Base-by-base conservation (phyloP, 1,284 basidiomycete species). In the Tremellales sp. region DNA sequence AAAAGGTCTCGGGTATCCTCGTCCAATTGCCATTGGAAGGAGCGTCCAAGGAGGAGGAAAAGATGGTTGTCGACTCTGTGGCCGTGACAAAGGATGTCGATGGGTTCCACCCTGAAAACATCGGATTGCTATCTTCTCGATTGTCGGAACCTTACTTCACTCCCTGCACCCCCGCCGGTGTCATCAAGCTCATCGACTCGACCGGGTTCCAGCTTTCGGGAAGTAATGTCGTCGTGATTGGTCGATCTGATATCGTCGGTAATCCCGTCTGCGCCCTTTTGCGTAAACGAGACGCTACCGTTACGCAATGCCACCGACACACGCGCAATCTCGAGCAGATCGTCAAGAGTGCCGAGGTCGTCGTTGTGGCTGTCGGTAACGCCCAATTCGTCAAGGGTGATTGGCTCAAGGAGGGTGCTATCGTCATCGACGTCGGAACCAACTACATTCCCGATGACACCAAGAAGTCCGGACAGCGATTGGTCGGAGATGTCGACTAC, bases 71-170 rank as follows among this genome's bases (percentile, higher is more conserved):
- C 36, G 94, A 97, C 75, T 85, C 89, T n/a, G 84, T 99, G 60
- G 86, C 84, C 56, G 90, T 92, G 13, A 81, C 85, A 69, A 99
- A 99, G 78, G 96, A 99, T 65, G 88, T 98, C 52, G 96, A 99
- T 75, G 96, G 94, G 45, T 99, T 99, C 80, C 92, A 97, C 78
- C 91, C 94, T 5, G 94, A 97, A 75, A 99, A 98, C 76, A 97
- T 98, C 61, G 96, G 96, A 24, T 87, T 92, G 62, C 82, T 99
- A 43, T 86, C 87, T 41, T 96, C 91, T 52, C 86, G 92, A 61
- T 88, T 92, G 41, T 85, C 88, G 25, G 84, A 84, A 24, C 96
- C 96, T 24, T 80, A 94, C 52, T 97, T 97, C 75, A 79, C 84
- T 8, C 94, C 96, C 21, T 98, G 96, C 78, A 99, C 96, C 8